Base-by-base conservation (phyloP, 148 eudicot species). In the Cornus suecica region DNA sequence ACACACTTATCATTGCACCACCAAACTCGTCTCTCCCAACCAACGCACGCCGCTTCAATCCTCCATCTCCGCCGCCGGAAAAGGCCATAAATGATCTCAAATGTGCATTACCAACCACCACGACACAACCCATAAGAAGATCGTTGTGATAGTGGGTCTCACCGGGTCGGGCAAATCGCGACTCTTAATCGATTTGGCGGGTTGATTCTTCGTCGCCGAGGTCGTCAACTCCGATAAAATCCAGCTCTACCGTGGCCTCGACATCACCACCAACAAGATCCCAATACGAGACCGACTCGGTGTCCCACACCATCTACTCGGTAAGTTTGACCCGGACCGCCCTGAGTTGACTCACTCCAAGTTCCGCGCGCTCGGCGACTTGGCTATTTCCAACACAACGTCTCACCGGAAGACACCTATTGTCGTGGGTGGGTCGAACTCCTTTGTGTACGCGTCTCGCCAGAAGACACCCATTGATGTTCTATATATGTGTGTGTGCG, bases 371-470 rank as follows among this genome's bases (percentile, higher is more conserved):
- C 71, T n/a, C 29, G 92, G 81, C 6, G 32, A 82, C 18, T 25
- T 56, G 5, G 32, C 61, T 41, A 78, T 94, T 2, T 31, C 86
- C 60, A 30, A 26, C 7, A 79, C 90, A 45, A 1, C 28, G 1
- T 42, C 81, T 2, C 84, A 88, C 14, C 48, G 80, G 0, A 74
- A 74, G 0, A 9, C 86, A 0, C 97, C 98, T 0, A 1, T 92
- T 6, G 10, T 94, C 51, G 98, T 84, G 0, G 98, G 98, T 8
- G 98, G 98, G 10, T 94, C 98, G 0, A 94, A 90, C 77, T 92
- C 98, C 0, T 81, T 89, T 78, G 87, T 94, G 65, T 83, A 92
- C 83, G 84, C 9, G 56, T 90, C 0, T 37, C 91, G 0, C n/a
- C n/a, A n/a, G n/a, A n/a, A n/a, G n/a, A n/a, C n/a, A n/a, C n/a